Base-by-base conservation (phyloP, 768 basidiomycete genomes). In the Cystofilobasidium ferigula region DNA sequence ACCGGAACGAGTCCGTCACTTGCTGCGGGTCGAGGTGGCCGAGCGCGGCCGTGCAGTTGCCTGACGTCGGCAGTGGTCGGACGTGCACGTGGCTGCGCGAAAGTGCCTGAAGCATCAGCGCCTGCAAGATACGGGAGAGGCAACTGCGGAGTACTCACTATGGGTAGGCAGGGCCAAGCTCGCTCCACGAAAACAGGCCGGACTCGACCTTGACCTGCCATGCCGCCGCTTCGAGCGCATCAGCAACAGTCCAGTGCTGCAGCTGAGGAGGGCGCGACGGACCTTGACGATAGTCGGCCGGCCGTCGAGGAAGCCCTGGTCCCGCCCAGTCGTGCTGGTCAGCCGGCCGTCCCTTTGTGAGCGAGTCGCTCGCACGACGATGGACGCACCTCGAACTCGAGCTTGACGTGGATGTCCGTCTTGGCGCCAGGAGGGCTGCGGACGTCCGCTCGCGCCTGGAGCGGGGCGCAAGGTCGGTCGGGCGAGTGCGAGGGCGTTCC, bases 341-440 rank as follows among this genome's bases (percentile, higher is more conserved):
- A n/a, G n/a, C n/a, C n/a, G n/a, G n/a, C n/a, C n/a, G n/a, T n/a
- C n/a, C n/a, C n/a, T n/a, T n/a, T n/a, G n/a, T n/a, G n/a, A n/a
- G n/a, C n/a, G n/a, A n/a, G n/a, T n/a, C n/a, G n/a, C n/a, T n/a
- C n/a, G n/a, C n/a, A n/a, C n/a, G n/a, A n/a, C n/a, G n/a, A n/a
- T n/a, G n/a, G 22, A 48, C 59, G 42, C 43, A 61, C 59, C 20
- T 61, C 59, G 22, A 61, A 61, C 16, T 61, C 59, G 18, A 61
- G n/a, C 13, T 43, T 24, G 38, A 20, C 28, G 24, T 35, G 14
- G 40, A 60, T 26, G 38, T 56, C 53, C 16, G 26, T 13, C 24
- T 24, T 16, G 16, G 26, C 24, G 20, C 53, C 24, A 6, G 24
- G 53, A 32, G 40, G 53, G 16, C 53, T 28, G 53, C 53, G 30